Evolutionary conservation across 2,329 filamentous ascomycete genomes (phyloP).

Genomic region (Ophiostoma himal-ulmi): DNA sequence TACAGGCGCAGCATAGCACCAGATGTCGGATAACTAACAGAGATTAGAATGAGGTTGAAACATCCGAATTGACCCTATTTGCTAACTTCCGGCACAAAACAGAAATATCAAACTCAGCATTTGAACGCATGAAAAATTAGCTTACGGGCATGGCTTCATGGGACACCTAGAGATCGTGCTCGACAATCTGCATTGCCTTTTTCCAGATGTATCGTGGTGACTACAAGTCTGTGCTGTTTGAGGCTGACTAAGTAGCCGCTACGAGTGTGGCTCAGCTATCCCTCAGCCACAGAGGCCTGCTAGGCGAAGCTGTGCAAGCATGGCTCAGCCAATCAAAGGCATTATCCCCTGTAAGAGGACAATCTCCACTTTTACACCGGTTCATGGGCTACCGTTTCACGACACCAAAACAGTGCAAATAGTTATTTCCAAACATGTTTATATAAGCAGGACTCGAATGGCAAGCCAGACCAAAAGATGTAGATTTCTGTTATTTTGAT

Average conservation of each 20-base stretch:
- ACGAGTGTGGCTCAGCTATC: background rate
- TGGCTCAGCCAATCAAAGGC: background rate
- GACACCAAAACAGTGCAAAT: background rate
- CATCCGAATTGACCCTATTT: background rate
- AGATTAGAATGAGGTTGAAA: background rate
- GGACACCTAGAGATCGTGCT: background rate
- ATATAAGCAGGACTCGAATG: background rate
- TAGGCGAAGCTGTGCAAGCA: background rate
- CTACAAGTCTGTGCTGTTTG: background rate
- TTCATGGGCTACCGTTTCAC: background rate
- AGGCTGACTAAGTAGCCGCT: background rate
- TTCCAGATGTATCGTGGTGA: background rate
- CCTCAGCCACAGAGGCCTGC: slow-evolving; percentile 9
- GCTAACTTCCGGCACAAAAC: background rate
- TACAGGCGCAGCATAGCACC: background rate
- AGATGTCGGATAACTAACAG: background rate
- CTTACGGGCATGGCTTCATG: background rate
- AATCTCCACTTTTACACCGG: background rate
- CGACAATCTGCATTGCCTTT: background rate
- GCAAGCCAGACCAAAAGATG: too few relatives aligned
- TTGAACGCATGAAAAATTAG: background rate
- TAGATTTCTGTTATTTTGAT: background rate
- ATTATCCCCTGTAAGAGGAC: background rate
- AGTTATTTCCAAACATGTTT: background rate
- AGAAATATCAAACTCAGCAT: background rate